Percentiles rank a stretch among this genome's conserved stretches.
Conservation (phyloP, 306 rosid species). For the Quercus rubra region DNA sequence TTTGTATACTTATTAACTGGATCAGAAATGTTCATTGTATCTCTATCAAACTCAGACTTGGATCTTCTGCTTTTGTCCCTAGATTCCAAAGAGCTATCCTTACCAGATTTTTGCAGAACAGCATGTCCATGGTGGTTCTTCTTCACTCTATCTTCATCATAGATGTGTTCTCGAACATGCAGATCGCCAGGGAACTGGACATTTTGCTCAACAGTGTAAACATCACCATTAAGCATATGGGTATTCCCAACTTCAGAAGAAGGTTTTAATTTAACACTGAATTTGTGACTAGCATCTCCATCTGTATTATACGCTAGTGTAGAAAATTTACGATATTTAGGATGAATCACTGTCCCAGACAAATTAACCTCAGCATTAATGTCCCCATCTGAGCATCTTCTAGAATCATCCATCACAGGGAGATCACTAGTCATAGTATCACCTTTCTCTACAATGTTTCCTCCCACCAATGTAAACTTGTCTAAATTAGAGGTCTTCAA, state of each 20-base stretch:
- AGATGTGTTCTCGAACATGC: slow-evolving; percentile 6
- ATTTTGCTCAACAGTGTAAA: slow-evolving; percentile 26
- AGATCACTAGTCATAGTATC: slow-evolving; percentile 28
- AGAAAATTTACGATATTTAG: slow-evolving; percentile 37
- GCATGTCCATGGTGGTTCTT: slow-evolving; percentile 30
- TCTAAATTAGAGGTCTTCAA: slow-evolving; percentile 41
- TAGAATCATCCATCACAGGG: slow-evolving; percentile 25
- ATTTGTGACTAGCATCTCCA: slow-evolving; percentile 36
- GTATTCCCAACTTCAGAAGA: slow-evolving; percentile 32
- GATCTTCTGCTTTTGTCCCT: slow-evolving; percentile 37
- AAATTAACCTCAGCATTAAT: slow-evolving; percentile 20
- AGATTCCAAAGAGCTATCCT: slow-evolving; percentile 27
- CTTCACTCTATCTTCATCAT: slow-evolving; percentile 28
- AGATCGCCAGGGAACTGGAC: slow-evolving; percentile 25
- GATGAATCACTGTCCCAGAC: slow-evolving; percentile 26
- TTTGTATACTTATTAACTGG: slow-evolving; percentile 39
- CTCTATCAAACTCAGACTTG: slow-evolving; percentile 33
- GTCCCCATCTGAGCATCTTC: slow-evolving; percentile 26
- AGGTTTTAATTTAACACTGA: slow-evolving; percentile 27
- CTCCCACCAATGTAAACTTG: slow-evolving; percentile 26
- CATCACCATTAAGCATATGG: slow-evolving; percentile 27
- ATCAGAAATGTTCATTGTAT: slow-evolving; percentile 39
- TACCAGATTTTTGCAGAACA: slow-evolving; percentile 35
- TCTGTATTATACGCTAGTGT: slow-evolving; percentile 16
- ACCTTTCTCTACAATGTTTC: slow-evolving; percentile 36